Evolutionary conservation across 2,329 filamentous ascomycete genomes (phyloP).

Genomic region (Herpotrichia juniperi): DNA sequence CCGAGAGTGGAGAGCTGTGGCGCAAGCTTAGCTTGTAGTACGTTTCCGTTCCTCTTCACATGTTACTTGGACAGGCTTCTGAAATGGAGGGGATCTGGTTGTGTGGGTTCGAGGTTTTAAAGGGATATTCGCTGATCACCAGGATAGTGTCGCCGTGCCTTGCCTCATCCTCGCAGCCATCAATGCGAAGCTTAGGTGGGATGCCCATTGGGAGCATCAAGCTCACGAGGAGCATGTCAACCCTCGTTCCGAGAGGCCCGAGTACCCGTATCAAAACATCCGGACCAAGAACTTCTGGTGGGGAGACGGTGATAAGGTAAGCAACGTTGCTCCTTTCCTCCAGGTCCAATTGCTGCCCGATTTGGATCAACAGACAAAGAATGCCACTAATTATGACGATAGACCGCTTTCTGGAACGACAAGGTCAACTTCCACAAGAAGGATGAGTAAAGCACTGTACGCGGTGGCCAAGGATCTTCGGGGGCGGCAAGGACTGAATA

Average conservation of each 20-base stretch:
- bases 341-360: not conserved
- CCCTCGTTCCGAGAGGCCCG: constrained; percentile 85
- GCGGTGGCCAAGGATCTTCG: not conserved
- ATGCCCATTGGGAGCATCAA: constrained; percentile 97
- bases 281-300: constrained; percentile 94
- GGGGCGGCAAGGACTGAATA: not conserved
- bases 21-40: constrained; percentile 96
- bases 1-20: constrained; percentile 90
- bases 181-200: constrained; percentile 93
- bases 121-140: not conserved
- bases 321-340: constrained; percentile 25
- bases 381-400: too few relatives aligned
- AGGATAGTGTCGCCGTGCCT: constrained; percentile 72
- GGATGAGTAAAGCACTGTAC: constrained; percentile 60
- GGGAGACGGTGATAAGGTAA: constrained; percentile 94
- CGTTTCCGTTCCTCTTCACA: constrained; percentile 46
- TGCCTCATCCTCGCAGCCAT: constrained; percentile 71
- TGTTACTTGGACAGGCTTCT: too few relatives aligned
- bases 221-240: constrained; percentile 80
- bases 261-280: constrained; percentile 99
- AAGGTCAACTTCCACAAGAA: constrained; percentile 97
- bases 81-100: not conserved
- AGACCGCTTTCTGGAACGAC: constrained; percentile 80
- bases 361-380: not conserved
- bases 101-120: too few relatives aligned